Percentiles rank a stretch among this genome's conserved stretches.
phyloP scores from a whole-genome alignment of 2,329 filamentous ascomycete species.

The Sclerotinia spermophila region DNA sequence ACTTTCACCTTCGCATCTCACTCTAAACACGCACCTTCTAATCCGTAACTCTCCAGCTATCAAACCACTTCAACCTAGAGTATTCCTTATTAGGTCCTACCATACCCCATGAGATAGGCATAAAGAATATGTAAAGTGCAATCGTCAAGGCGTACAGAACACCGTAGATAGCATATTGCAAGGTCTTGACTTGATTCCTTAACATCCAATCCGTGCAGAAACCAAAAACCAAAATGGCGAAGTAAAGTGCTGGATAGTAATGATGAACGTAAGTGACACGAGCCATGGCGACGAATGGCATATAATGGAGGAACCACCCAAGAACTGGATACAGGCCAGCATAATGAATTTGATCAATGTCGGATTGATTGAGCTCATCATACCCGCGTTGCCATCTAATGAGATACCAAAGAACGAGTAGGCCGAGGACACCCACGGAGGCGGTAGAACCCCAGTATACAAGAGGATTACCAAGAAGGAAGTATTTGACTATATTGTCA shows the following conservation, averaged over 20 bases:
- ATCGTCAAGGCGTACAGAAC: constrained; percentile 71
- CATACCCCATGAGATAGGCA: constrained; percentile 96
- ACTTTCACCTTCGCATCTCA: background rate
- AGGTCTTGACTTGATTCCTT: constrained; percentile 57
- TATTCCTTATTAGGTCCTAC: constrained; percentile 79
- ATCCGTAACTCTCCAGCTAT: constrained; percentile 60
- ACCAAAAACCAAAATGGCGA: constrained; percentile 84
- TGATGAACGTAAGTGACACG: constrained; percentile 99
- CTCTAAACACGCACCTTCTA: constrained; percentile 19
- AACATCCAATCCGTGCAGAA: constrained; percentile 86
- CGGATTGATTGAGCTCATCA: constrained; percentile 70
- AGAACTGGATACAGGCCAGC: constrained; percentile 84
- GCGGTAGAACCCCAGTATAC: constrained; percentile 94
- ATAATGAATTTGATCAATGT: constrained; percentile 95
- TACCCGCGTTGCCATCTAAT: constrained; percentile 96
- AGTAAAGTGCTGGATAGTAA: constrained; percentile 98
- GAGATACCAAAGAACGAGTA: constrained; percentile 77
- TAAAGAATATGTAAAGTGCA: constrained; percentile 83
- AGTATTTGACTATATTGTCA: constrained; percentile 94
- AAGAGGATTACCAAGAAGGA: constrained; percentile 92
- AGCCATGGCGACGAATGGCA: constrained; percentile 95
- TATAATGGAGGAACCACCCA: constrained; percentile 94
- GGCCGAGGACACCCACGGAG: constrained; percentile 67
- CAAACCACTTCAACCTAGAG: constrained; percentile 90
- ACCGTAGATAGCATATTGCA: constrained; percentile 69